Conservation (phyloP, 129 eudicot species). For the Apium graveolens region DNA sequence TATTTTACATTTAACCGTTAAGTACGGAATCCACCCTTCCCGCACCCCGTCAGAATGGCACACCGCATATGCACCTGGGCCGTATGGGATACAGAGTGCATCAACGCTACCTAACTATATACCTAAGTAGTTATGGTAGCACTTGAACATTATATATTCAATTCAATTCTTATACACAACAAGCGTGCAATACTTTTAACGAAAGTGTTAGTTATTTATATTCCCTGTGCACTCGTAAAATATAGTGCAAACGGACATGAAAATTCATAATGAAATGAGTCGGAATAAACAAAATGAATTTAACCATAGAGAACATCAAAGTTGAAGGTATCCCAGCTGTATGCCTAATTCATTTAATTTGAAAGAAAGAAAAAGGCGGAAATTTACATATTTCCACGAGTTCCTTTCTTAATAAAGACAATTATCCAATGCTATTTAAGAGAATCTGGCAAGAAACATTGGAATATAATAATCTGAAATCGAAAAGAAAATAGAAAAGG, state of each 20-base stretch:
- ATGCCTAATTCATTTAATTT: neutral
- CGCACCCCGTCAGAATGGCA: neutral
- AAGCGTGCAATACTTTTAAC: neutral
- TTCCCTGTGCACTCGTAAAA: neutral
- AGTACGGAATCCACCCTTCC: neutral
- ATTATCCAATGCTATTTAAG: neutral
- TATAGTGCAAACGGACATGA: neutral
- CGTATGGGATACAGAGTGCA: too few species aligned
- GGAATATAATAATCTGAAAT: too few species aligned
- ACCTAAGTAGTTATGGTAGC: neutral
- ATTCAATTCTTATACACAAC: neutral
- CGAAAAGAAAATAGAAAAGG: too few species aligned
- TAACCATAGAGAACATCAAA: neutral
- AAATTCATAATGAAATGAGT: too few species aligned
- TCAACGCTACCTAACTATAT: too few species aligned
- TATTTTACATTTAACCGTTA: neutral
- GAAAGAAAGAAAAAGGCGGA: too few species aligned
- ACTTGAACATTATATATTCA: neutral
- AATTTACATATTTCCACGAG: neutral
- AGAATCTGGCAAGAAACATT: too few species aligned
- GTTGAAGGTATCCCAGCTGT: neutral
- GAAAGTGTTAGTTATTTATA: neutral
- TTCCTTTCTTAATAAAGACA: neutral
- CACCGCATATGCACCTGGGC: too few species aligned
- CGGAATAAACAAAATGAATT: too few species aligned